Percentiles rank a stretch among this genome's conserved stretches.
Conservation (phyloP, 345 rosid species). For the Gossypium mustelinum region DNA sequence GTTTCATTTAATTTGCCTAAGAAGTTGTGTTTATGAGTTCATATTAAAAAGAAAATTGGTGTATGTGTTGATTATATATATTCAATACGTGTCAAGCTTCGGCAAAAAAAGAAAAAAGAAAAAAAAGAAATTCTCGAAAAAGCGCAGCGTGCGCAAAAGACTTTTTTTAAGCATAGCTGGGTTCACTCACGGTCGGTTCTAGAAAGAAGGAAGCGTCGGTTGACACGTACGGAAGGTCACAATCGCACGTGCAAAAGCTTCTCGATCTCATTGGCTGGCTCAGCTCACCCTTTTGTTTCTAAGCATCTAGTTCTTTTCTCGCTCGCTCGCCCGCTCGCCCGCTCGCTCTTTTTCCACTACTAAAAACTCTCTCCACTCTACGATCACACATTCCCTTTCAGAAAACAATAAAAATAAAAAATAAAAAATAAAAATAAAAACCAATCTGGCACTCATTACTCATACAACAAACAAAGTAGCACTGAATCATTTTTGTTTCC, state of each 20-base stretch:
- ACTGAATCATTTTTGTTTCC: neutral
- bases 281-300: slow-evolving; percentile 18
- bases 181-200: neutral
- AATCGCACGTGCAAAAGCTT: slow-evolving; percentile 32
- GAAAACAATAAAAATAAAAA: neutral
- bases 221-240: slow-evolving; percentile 48
- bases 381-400: neutral
- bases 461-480: neutral
- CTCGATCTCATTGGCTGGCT: slow-evolving; percentile 25
- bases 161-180: no score
- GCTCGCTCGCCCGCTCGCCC: neutral
- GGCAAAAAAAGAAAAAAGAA: no score
- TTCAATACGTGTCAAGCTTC: no score
- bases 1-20: no score
- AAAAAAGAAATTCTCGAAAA: no score
- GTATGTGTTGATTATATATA: no score
- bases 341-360: neutral
- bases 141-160: no score
- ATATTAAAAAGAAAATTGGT: no score
- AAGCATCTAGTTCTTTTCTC: slow-evolving; percentile 7
- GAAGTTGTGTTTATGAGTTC: no score
- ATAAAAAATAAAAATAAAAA: neutral
- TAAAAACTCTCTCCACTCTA: neutral
- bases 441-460: neutral
- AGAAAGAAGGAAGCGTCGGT: slow-evolving; percentile 48